Evolutionary conservation across 352 stramenopile species (phyloP).

Genomic region (Blastocystis sp.): DNA sequence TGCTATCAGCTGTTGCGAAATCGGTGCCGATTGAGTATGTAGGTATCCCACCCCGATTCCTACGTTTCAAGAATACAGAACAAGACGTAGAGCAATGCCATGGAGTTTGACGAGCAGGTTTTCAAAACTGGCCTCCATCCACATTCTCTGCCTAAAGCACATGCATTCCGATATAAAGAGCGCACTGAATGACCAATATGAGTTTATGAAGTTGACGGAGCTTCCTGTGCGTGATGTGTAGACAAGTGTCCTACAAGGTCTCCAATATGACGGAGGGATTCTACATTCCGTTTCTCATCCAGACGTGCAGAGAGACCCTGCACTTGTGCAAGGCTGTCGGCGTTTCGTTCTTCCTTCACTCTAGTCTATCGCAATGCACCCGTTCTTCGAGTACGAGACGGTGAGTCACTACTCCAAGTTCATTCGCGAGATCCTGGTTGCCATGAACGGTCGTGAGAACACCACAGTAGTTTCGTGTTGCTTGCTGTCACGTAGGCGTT

Average conservation of each 20-base stretch:
- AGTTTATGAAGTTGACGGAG: conserved; percentile 1
- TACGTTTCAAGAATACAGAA: background rate
- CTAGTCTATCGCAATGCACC: background rate
- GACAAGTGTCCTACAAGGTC: background rate
- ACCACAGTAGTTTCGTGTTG: background rate
- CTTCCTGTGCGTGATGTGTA: background rate
- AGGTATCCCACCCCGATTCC: background rate
- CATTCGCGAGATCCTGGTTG: background rate
- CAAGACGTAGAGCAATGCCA: background rate
- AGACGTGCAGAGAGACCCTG: conserved; percentile 2
- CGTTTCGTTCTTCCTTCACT: background rate
- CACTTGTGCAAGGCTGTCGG: background rate
- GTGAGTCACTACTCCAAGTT: background rate
- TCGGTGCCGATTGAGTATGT: background rate
- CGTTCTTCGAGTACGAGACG: background rate
- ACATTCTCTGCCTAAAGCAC: background rate
- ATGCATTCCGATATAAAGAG: background rate
- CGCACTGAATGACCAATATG: background rate
- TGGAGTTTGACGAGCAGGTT: background rate
- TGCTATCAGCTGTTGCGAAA: background rate
- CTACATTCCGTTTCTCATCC: background rate
- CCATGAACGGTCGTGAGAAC: background rate
- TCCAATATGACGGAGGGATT: background rate
- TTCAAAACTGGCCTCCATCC: background rate
- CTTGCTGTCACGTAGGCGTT: background rate